Evolutionary conservation across 805 yeast genomes (phyloP), one percentile per base, ranked within the genome.

Genomic region (Wickerhamomyces rabaulensis): DNA sequence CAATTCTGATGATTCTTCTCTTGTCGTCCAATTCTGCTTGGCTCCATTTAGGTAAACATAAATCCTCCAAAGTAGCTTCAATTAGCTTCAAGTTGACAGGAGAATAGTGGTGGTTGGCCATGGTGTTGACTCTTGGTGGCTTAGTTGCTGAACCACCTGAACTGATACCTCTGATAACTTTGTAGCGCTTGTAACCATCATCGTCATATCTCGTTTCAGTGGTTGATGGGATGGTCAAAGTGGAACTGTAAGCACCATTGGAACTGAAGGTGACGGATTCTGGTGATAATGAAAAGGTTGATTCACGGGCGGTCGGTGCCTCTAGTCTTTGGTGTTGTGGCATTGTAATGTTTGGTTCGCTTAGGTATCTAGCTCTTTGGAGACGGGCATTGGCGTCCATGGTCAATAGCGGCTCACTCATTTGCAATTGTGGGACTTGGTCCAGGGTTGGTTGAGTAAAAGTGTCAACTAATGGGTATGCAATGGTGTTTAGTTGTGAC

Each of bases 1-100:
- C 84, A 38, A 81, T 69, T 38, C 86, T 65, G 16, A 81, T 71
- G 26, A 81, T 79, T 51, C 87, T 68, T 50, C 87, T 67, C 46
- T 71, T 68, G 52, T 81, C 86, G 12, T 51, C 56, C 39, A 54
- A 57, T 60, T 81, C 87, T 36, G 55, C 54, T 8, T 46, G 53
- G 26, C 60, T 61, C 87, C 86, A 81, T 31, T 63, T 60, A 1
- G 81, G 78, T n/a, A 57, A 52, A 57, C 84, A 79, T 35, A 77
- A 62, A 19, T 74, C 78, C 29, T 69, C 67, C 20, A 75, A 62
- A n/a, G 60, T 57, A 6, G 80, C 79, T 21, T 75, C 74, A 17
- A 61, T 48, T 9, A 79, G 54, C n/a, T 66, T 62, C 41, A 81
- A 62, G 45, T 69, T 68, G 31, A 77, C 82, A n/a, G 81, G 80